A percentile compares a stretch with the other conserved stretches of the same genome.
phyloP scores from a whole-genome alignment of 1,139 yeast species.

The Taphrina flavorubra region DNA sequence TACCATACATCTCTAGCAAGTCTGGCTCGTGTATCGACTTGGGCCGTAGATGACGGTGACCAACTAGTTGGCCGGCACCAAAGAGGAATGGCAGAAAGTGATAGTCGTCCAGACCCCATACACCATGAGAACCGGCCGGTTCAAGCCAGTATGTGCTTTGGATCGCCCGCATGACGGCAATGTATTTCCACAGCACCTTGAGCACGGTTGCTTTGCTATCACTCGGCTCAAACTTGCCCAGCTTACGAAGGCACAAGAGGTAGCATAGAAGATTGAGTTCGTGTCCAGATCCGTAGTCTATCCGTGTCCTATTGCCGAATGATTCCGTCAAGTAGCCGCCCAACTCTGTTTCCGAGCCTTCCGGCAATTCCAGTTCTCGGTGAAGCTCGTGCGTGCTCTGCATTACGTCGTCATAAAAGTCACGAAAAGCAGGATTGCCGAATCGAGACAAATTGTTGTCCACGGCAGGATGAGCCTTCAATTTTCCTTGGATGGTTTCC shows the following conservation, averaged over 20 bases:
- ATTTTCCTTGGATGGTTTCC: conserved; percentile 56
- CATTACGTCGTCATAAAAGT: conserved; percentile 74
- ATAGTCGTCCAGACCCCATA: conserved; percentile 97
- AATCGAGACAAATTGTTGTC: conserved; percentile 78
- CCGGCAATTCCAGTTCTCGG: conserved; percentile 11
- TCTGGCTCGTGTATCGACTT: conserved; percentile 84
- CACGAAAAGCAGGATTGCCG: conserved; percentile 88
- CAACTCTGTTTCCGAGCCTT: conserved; percentile 42
- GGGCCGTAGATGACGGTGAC: conserved; percentile 80
- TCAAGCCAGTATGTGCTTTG: conserved; percentile 78
- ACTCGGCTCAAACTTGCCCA: conserved; percentile 32
- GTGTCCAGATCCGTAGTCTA: conserved; percentile 97
- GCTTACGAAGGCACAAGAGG: conserved; percentile 55
- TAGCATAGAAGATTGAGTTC: conserved; percentile 84
- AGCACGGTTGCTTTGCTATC: conserved; percentile 53
- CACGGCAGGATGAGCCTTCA: conserved; percentile 69
- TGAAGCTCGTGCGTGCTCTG: conserved; percentile 33
- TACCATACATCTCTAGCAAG: conserved; percentile 76
- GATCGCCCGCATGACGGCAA: conserved; percentile 55
- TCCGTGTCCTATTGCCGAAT: conserved; percentile 84
- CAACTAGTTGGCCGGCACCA: conserved; percentile 81
- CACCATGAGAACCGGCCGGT: conserved; percentile 95
- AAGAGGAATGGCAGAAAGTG: conserved; percentile 87
- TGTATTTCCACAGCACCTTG: conserved; percentile 66
- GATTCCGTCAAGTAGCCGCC: conserved; percentile 64